Conservation (phyloP, 257 asterid genomes). For the Primulina huaijiensis region DNA sequence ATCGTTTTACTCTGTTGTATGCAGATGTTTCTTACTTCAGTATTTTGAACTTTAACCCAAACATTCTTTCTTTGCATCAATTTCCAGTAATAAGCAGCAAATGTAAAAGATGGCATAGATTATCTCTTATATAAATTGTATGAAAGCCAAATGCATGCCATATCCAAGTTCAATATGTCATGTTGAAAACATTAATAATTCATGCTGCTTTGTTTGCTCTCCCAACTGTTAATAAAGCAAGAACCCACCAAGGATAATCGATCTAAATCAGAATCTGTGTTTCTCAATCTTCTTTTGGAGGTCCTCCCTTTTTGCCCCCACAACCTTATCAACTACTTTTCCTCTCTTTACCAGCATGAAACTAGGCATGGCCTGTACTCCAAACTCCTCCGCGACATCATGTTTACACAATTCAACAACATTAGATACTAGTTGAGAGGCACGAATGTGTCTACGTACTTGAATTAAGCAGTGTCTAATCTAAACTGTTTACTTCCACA, state of each 20-base stretch:
- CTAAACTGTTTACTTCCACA: too few species aligned
- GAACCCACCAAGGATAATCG: constrained; percentile 9
- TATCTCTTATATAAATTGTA: not conserved
- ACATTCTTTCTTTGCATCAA: not conserved
- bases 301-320: constrained; percentile 44
- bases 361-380: constrained; percentile 63
- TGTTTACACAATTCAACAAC: constrained; percentile 22
- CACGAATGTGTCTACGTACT: too few species aligned
- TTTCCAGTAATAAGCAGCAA: not conserved
- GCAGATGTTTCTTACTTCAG: not conserved
- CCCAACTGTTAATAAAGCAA: constrained; percentile 11
- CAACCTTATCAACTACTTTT: constrained; percentile 53
- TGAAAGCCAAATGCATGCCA: not conserved
- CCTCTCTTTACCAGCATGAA: constrained; percentile 60
- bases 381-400: constrained; percentile 62
- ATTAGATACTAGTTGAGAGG: not conserved
- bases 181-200: not conserved
- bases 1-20: constrained; percentile 1
- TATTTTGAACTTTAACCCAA: not conserved
- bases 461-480: too few species aligned
- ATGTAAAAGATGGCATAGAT: too few species aligned
- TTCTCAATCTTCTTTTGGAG: constrained; percentile 49
- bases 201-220: not conserved
- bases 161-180: too few species aligned
- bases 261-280: constrained; percentile 34